Percentiles rank a stretch among this genome's conserved stretches.
Conservation (phyloP, 1,284 basidiomycete genomes). For the Takashimella tepidaria region DNA sequence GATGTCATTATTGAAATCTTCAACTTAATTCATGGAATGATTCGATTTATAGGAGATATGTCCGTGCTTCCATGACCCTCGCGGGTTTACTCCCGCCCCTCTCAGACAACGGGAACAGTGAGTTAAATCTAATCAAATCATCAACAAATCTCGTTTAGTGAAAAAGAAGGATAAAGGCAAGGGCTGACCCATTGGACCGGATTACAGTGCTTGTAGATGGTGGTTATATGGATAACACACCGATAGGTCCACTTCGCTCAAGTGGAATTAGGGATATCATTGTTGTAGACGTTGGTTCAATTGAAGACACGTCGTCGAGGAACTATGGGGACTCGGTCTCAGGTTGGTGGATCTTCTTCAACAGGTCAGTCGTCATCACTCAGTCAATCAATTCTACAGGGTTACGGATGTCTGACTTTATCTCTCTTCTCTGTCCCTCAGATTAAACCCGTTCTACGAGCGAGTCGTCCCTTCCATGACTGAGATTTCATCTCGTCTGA, state of each 20-base stretch:
- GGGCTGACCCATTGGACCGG: no score
- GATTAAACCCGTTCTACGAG: constrained; percentile 74
- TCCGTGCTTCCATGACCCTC: constrained; percentile 95
- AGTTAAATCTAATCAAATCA: constrained; percentile 18
- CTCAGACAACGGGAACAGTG: constrained; percentile 81
- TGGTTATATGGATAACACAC: constrained; percentile 90
- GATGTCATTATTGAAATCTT: no score
- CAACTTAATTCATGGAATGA: background rate
- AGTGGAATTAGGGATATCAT: constrained; percentile 91
- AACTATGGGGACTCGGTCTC: constrained; percentile 94
- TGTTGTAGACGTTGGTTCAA: constrained; percentile 89
- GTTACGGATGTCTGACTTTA: constrained; percentile 3
- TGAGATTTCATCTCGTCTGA: constrained; percentile 90
- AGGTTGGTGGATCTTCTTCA: constrained; percentile 93
- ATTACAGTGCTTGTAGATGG: constrained; percentile 77
- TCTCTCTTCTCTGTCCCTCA: no score
- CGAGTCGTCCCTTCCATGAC: constrained; percentile 84
- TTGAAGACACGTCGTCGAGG: constrained; percentile 91
- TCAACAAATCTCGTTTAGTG: no score
- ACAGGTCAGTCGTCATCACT: constrained; percentile 58
- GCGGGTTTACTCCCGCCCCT: constrained; percentile 92
- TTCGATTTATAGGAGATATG: constrained; percentile 48
- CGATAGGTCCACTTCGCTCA: constrained; percentile 82
- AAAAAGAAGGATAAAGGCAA: no score
- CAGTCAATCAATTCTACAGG: constrained; percentile 13